phyloP scores from a whole-genome alignment of 2,329 filamentous ascomycete species.

The Bipolaris bicolor region DNA sequence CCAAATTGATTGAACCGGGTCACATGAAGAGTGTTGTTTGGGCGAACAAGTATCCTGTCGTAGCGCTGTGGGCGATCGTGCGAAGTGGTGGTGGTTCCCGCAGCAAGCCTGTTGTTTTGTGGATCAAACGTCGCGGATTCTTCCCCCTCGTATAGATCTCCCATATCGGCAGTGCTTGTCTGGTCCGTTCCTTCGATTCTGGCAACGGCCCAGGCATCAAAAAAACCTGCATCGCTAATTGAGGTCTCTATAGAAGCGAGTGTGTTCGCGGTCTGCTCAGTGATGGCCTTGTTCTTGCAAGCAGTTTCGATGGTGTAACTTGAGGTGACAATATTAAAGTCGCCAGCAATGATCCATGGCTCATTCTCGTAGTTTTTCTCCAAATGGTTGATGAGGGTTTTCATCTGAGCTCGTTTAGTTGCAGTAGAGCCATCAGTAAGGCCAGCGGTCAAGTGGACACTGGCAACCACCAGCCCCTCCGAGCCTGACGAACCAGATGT shows the following conservation, averaged over 20 bases:
- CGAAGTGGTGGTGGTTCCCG: slow-evolving; percentile 61
- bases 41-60: slow-evolving; percentile 65
- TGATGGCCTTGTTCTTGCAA: slow-evolving; percentile 60
- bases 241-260: slow-evolving; percentile 57
- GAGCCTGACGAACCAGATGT: slow-evolving; percentile 20
- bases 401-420: slow-evolving; percentile 63
- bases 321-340: slow-evolving; percentile 70
- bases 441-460: slow-evolving; percentile 67
- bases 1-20: slow-evolving; percentile 65
- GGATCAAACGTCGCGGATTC: slow-evolving; percentile 71
- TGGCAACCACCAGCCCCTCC: slow-evolving; percentile 57
- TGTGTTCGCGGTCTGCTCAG: slow-evolving; percentile 53
- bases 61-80: slow-evolving; percentile 68
- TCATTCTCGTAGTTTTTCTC: slow-evolving; percentile 49
- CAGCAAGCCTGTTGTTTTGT: slow-evolving; percentile 61
- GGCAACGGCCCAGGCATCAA: slow-evolving; percentile 60
- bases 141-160: slow-evolving; percentile 62
- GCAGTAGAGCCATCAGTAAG: slow-evolving; percentile 64
- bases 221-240: slow-evolving; percentile 55
- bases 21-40: slow-evolving; percentile 50
- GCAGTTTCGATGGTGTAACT: slow-evolving; percentile 61
- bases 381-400: slow-evolving; percentile 58
- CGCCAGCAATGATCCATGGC: slow-evolving; percentile 65
- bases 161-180: slow-evolving; percentile 28
- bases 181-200: slow-evolving; percentile 54